Percentiles rank a stretch among this genome's conserved stretches.
Evolutionary conservation across 768 basidiomycete species (phyloP).

Genomic region (Gymnopilus dilepis): DNA sequence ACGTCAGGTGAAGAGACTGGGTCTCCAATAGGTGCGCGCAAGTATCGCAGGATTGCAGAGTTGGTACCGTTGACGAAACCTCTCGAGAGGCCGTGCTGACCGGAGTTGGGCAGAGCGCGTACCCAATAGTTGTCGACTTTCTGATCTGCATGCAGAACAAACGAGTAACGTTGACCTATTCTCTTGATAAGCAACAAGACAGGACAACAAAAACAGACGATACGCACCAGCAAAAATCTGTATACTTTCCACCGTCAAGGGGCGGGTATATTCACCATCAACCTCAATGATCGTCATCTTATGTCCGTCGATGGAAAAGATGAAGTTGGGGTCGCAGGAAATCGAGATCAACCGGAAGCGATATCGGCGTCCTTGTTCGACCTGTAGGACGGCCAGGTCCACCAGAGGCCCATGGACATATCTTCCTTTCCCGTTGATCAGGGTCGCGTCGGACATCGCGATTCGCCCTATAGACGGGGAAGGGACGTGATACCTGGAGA

Average conservation of each 20-base stretch:
- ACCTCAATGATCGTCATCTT: conserved; percentile 59
- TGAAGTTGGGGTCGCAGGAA: conserved; percentile 52
- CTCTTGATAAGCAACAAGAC: background rate
- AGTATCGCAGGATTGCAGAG: conserved; percentile 56
- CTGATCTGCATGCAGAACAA: conserved; percentile 50
- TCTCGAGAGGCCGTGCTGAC: conserved; percentile 8
- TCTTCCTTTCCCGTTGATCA: conserved; percentile 61
- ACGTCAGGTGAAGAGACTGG: conserved; percentile 40
- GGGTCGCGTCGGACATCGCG: conserved; percentile 40
- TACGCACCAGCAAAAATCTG: conserved; percentile 43
- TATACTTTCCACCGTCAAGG: conserved; percentile 46
- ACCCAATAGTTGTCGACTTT: conserved; percentile 58
- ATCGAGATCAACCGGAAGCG: conserved; percentile 58
- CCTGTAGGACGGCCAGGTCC: conserved; percentile 49
- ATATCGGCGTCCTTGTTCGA: conserved; percentile 47
- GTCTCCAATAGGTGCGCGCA: conserved; percentile 45
- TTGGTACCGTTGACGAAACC: conserved; percentile 38
- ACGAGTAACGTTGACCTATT: conserved; percentile 33
- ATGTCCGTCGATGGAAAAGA: conserved; percentile 52
- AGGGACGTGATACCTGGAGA: conserved; percentile 40
- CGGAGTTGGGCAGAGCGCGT: conserved; percentile 36
- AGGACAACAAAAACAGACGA: background rate
- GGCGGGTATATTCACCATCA: conserved; percentile 48
- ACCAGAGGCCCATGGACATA: conserved; percentile 44
- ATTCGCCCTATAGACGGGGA: conserved; percentile 26